Conservation (phyloP, 768 basidiomycete species). For the Amanita rimosa region DNA sequence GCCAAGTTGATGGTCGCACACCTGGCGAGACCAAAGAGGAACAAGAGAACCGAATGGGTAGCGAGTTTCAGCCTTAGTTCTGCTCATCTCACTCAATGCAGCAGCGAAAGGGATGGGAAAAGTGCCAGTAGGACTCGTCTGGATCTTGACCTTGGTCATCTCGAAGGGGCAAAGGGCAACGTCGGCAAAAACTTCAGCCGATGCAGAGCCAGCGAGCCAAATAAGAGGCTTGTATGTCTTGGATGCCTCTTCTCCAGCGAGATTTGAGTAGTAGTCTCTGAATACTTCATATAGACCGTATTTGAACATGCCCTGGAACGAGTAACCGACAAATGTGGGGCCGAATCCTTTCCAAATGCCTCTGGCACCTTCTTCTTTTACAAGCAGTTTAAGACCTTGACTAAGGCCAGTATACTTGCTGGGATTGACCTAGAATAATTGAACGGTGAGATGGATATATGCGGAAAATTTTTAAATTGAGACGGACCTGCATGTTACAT, state of each 20-base stretch:
- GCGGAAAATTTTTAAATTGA: background rate
- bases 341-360: conserved; percentile 95
- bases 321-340: conserved; percentile 89
- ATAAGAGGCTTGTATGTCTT: conserved; percentile 80
- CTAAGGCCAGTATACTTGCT: conserved; percentile 61
- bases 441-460: background rate
- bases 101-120: conserved; percentile 71
- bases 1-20: conserved; percentile 17
- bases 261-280: conserved; percentile 89
- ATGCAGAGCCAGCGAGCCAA: conserved; percentile 91
- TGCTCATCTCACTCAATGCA: conserved; percentile 62
- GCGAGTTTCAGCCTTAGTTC: conserved; percentile 57
- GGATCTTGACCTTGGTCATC: conserved; percentile 89
- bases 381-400: conserved; percentile 48
- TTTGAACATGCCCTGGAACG: conserved; percentile 96
- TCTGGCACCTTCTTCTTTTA: conserved; percentile 70
- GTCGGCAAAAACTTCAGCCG: conserved; percentile 93
- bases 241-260: conserved; percentile 74
- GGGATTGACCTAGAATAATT: conserved; percentile 51
- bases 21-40: conserved; percentile 84
- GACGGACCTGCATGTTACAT: conserved; percentile 81
- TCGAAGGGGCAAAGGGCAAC: conserved; percentile 93
- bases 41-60: conserved; percentile 81
- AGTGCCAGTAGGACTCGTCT: conserved; percentile 63
- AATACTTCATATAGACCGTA: conserved; percentile 96